Evolutionary conservation across 1,284 basidiomycete genomes (phyloP).

Genomic region (Peniophora sp.): DNA sequence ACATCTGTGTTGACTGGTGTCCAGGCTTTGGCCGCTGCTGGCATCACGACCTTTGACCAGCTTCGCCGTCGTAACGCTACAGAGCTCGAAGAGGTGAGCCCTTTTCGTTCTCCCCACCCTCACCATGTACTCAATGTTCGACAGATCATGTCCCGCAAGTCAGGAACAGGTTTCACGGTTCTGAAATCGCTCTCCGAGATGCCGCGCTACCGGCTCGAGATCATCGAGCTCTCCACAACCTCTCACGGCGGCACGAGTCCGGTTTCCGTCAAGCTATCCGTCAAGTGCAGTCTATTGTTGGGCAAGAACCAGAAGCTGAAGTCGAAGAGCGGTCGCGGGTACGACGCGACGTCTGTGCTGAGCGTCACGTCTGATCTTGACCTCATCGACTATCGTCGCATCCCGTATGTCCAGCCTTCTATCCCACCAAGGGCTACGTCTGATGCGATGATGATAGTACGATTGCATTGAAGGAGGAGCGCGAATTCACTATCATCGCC

Average conservation of each 20-base stretch:
- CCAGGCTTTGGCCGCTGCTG: conserved; percentile 67
- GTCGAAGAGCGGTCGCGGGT: conserved; percentile 34
- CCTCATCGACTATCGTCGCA: conserved; percentile 70
- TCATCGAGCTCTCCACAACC: conserved; percentile 37
- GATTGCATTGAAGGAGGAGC: conserved; percentile 46
- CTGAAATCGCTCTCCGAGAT: conserved; percentile 52
- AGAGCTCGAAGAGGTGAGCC: conserved; percentile 47
- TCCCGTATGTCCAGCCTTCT: conserved; percentile 40
- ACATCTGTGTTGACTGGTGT: not conserved
- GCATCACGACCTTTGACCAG: conserved; percentile 53
- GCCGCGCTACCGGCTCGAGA: conserved; percentile 49
- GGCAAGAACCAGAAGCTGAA: conserved; percentile 16
- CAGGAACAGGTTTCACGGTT: conserved; percentile 66
- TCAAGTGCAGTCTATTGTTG: conserved; percentile 46
- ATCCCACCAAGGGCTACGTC: not conserved
- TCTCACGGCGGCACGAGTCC: conserved; percentile 38
- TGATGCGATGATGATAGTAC: conserved; percentile 36
- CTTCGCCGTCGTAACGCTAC: conserved; percentile 27
- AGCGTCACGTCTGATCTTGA: conserved; percentile 65
- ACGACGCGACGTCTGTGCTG: conserved; percentile 62
- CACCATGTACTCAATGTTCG: conserved; percentile 1
- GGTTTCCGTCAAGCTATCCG: conserved; percentile 49
- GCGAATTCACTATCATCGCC: conserved; percentile 49
- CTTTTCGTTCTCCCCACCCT: not conserved
- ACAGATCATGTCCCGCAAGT: conserved; percentile 66